A percentile compares a stretch with the other conserved stretches of the same genome.
These are phyloP conservation scores for Gentiana macrophylla DNA, from an alignment of 257 asterid genomes.

Conservation along the genomic window DNA sequence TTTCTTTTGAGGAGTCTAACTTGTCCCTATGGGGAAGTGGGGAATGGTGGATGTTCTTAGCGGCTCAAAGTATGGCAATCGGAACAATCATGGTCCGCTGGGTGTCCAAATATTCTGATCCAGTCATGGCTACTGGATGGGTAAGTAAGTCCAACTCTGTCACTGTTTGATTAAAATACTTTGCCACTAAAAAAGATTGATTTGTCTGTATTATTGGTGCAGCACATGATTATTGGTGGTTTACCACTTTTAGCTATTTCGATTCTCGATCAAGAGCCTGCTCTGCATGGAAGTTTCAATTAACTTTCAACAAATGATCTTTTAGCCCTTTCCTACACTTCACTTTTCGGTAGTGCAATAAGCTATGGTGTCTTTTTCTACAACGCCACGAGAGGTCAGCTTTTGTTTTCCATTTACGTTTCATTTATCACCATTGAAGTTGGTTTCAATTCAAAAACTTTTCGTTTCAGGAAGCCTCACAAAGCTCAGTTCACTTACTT, in stretches of 20 bases:
- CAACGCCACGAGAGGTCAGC: slow-evolving; percentile 84
- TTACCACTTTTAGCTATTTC: slow-evolving; percentile 77
- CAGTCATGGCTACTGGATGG: slow-evolving; percentile 99
- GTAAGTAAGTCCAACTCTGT: slow-evolving; percentile 24
- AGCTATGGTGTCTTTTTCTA: slow-evolving; percentile 96
- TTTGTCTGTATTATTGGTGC: slow-evolving; percentile 17
- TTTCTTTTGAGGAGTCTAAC: slow-evolving; percentile 41
- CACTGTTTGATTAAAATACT: no score
- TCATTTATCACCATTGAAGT: neutral
- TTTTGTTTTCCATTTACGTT: neutral
- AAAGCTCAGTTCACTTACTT: slow-evolving; percentile 87
- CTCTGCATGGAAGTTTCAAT: slow-evolving; percentile 33
- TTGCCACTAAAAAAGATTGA: neutral
- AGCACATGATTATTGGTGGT: slow-evolving; percentile 99
- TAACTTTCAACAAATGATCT: slow-evolving; percentile 53
- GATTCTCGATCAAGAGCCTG: slow-evolving; percentile 68
- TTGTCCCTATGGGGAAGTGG: slow-evolving; percentile 94
- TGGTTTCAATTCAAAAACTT: slow-evolving; percentile 2
- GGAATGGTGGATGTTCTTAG: slow-evolving; percentile 99
- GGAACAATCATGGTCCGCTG: slow-evolving; percentile 94
- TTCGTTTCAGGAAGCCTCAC: slow-evolving; percentile 79
- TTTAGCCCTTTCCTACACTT: slow-evolving; percentile 76
- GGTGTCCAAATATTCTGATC: slow-evolving; percentile 93
- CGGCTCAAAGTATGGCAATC: slow-evolving; percentile 97
- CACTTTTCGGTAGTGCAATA: slow-evolving; percentile 87